phyloP scores from a whole-genome alignment of 495 filamentous ascomycete species.

The Talaromyces trachyspermus region DNA sequence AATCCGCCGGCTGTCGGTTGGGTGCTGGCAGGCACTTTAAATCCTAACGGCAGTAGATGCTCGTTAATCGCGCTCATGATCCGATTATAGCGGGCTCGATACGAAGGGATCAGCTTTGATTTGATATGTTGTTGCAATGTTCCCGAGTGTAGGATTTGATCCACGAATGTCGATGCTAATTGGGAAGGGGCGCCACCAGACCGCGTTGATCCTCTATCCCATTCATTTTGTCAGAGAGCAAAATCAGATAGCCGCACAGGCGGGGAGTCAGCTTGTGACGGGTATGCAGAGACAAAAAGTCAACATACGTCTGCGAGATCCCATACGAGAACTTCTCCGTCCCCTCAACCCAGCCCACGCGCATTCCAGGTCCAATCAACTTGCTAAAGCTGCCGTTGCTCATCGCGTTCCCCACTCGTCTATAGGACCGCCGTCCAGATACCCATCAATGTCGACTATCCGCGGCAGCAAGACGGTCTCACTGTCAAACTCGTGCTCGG shows the following conservation, averaged over 20 bases:
- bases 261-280: too few relatives aligned
- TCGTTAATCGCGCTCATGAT: conserved; percentile 47
- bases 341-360: conserved; percentile 79
- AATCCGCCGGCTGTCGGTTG: conserved; percentile 54
- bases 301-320: conserved; percentile 57
- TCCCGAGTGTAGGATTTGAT: conserved; percentile 48
- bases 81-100: conserved; percentile 47
- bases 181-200: conserved; percentile 76
- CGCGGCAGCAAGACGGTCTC: conserved; percentile 53
- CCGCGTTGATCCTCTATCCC: conserved; percentile 51
- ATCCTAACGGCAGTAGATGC: conserved; percentile 53
- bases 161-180: conserved; percentile 57
- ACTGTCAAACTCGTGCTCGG: conserved; percentile 11
- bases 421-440: conserved; percentile 46
- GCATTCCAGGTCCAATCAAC: conserved; percentile 66
- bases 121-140: conserved; percentile 42
- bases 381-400: conserved; percentile 85
- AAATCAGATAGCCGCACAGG: too few relatives aligned
- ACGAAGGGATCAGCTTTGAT: conserved; percentile 42
- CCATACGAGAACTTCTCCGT: conserved; percentile 60
- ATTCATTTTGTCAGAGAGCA: not conserved
- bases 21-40: conserved; percentile 33
- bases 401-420: conserved; percentile 65
- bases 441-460: conserved; percentile 68
- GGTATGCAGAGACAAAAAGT: not conserved